These are phyloP conservation scores for Plasmodium falciparum DNA, from an alignment of 169 alveolate genomes.

Conservation along the genomic window DNA sequence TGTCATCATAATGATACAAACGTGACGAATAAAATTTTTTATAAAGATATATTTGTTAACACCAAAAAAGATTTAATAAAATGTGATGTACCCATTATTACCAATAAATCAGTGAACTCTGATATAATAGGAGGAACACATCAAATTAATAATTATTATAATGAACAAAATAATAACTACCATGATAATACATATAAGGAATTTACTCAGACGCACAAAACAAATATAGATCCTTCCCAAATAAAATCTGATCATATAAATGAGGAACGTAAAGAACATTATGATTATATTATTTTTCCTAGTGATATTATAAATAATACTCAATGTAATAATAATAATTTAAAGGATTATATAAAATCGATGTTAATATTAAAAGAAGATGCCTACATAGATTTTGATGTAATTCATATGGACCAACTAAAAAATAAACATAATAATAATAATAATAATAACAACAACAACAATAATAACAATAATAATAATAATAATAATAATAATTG, in stretches of 20 bases:
- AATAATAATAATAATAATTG: not conserved
- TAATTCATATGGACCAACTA: not conserved
- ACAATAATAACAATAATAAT: not conserved
- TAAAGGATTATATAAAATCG: slow-evolving; percentile 41
- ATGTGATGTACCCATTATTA: not conserved
- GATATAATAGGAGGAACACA: not conserved
- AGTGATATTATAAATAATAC: slow-evolving; percentile 13
- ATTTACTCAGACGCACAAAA: too few species aligned
- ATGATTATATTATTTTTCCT: slow-evolving; percentile 42
- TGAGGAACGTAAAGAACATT: slow-evolving; percentile 4
- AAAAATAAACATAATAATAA: not conserved
- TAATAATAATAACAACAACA: not conserved
- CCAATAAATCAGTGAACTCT: not conserved
- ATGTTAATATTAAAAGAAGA: slow-evolving; percentile 23
- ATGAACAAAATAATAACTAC: not conserved
- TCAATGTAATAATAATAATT: not conserved
- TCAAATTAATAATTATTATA: not conserved
- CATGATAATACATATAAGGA: not conserved
- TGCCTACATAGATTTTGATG: not conserved
- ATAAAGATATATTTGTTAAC: slow-evolving; percentile 32
- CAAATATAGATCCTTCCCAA: not conserved
- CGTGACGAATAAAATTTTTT: slow-evolving; percentile 19
- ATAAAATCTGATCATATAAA: not conserved
- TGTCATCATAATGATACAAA: slow-evolving; percentile 5
- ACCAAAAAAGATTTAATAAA: slow-evolving; percentile 21